Base-by-base conservation (phyloP, 2,329 filamentous ascomycete species). In the Anisogramma anomala region DNA sequence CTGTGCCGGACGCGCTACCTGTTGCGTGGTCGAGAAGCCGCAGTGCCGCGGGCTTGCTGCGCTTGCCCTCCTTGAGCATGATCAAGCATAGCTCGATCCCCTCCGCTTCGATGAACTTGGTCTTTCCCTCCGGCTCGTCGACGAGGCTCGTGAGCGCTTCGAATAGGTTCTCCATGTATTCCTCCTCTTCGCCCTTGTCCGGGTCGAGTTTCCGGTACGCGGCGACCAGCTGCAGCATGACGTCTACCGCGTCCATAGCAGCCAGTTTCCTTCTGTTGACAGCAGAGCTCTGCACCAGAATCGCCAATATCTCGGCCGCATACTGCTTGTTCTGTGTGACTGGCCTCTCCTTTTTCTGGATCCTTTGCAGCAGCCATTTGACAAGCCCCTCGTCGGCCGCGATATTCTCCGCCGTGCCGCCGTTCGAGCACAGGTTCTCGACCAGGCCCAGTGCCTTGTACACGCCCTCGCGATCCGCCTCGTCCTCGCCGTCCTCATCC, bases 271-370 rank as follows among this genome's bases (percentile, higher is more conserved):
- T 64, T 33, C 84, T 68, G 52, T 86, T 87, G 27, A 71, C 61
- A 0, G 72, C 49, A 3, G 84, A 85, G 1, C 78, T 77, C 58
- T 95, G 88, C 14, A 89, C 71, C 7, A 98, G 65, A 41, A 98
- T 91, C 10, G 89, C 87, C 3, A 98, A 68, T 6, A 96, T 76
- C 61, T 98, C 91, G 13, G 89, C 86, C 0, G 87, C 76, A 58
- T 96, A 98, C 58, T 95, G 89, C 58, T 91, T 94, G 58, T 98
- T 98, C 57, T 98, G 91, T 4, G 77, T 71, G 1, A 93, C 75
- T 0, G 69, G 66, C 3, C 65, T 65, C 37, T 72, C 71, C 42
- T 68, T 71, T 50, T 82, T 71, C 50, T 82, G 77, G 47, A 86
- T 82, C 36, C 91, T 75, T 36, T 70, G 63, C 26, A 94, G 65